Evolutionary conservation across 2,329 filamentous ascomycete genomes (phyloP).

Genomic region (Tolypocladium capitatum): DNA sequence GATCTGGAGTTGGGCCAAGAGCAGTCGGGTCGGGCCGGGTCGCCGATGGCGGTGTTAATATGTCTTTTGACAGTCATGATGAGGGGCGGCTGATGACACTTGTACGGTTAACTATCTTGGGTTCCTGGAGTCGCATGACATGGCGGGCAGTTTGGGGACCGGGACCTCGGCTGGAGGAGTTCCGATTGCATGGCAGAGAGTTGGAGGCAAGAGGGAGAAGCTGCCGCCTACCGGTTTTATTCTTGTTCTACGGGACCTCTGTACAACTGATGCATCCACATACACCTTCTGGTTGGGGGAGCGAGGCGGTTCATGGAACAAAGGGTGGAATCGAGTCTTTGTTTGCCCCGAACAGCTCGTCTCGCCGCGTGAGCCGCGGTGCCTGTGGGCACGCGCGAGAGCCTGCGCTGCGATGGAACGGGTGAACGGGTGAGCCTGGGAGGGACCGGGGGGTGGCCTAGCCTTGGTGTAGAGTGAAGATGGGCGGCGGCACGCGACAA

Average conservation of each 20-base stretch:
- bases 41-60: conserved; percentile 8
- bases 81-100: conserved; percentile 15
- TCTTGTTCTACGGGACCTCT: conserved; percentile 3
- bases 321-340: neutral
- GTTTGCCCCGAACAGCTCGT: neutral
- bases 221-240: conserved; percentile 2
- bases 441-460: neutral
- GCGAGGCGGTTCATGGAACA: neutral
- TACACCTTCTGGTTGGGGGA: conserved; percentile 3
- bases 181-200: conserved; percentile 3
- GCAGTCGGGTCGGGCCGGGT: conserved; percentile 3
- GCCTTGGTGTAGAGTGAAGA: neutral
- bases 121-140: conserved; percentile 6
- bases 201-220: conserved; percentile 2
- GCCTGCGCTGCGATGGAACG: neutral
- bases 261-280: conserved; percentile 5
- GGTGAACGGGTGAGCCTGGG: too few species aligned
- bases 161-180: conserved; percentile 1
- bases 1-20: conserved; percentile 6
- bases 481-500: neutral
- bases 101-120: conserved; percentile 10
- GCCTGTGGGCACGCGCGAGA: too few species aligned
- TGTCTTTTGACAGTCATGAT: conserved; percentile 17
- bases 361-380: neutral
- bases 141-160: conserved; percentile 1